These are phyloP conservation scores for Fusarium succisae DNA, from an alignment of 2,329 filamentous ascomycete species.

Conservation along the genomic window DNA sequence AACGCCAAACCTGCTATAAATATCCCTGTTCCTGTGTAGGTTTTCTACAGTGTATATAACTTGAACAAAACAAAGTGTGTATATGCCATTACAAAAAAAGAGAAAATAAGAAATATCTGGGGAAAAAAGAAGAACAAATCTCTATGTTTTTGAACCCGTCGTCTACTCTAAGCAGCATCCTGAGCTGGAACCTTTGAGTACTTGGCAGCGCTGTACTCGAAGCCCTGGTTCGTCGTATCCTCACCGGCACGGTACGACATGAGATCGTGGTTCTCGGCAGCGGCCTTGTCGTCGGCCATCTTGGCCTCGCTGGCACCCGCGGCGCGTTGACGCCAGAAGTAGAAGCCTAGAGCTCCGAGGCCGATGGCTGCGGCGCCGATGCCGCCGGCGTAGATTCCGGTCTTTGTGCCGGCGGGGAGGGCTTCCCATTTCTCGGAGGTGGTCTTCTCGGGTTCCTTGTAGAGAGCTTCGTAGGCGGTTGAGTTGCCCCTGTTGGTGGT, in stretches of 20 bases:
- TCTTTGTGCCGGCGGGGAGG: slow-evolving; percentile 60
- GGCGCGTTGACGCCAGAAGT: slow-evolving; percentile 65
- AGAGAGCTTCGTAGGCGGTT: slow-evolving; percentile 58
- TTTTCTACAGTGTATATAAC: slow-evolving; percentile 15
- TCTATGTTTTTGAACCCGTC: not conserved
- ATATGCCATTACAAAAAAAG: slow-evolving; percentile 29
- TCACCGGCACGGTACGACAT: slow-evolving; percentile 55
- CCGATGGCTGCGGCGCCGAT: slow-evolving; percentile 56
- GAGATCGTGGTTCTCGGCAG: slow-evolving; percentile 61
- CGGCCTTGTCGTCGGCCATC: slow-evolving; percentile 54
- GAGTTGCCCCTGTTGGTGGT: slow-evolving; percentile 62
- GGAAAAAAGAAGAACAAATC: not conserved
- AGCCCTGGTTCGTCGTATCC: slow-evolving; percentile 39
- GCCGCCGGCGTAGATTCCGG: slow-evolving; percentile 61
- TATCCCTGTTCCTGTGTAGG: slow-evolving; percentile 13
- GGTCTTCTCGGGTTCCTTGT: slow-evolving; percentile 52
- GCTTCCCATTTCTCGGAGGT: slow-evolving; percentile 63
- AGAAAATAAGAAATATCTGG: not conserved
- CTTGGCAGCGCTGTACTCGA: slow-evolving; percentile 40
- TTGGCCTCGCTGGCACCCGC: slow-evolving; percentile 62
- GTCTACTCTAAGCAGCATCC: slow-evolving; percentile 11
- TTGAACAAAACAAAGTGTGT: slow-evolving; percentile 13
- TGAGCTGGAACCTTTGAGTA: slow-evolving; percentile 17
- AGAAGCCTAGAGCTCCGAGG: slow-evolving; percentile 56
- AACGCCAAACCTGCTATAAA: slow-evolving; percentile 33